Evolutionary conservation across 1,139 yeast species (phyloP).

Genomic region (Geotrichum histeridarum): DNA sequence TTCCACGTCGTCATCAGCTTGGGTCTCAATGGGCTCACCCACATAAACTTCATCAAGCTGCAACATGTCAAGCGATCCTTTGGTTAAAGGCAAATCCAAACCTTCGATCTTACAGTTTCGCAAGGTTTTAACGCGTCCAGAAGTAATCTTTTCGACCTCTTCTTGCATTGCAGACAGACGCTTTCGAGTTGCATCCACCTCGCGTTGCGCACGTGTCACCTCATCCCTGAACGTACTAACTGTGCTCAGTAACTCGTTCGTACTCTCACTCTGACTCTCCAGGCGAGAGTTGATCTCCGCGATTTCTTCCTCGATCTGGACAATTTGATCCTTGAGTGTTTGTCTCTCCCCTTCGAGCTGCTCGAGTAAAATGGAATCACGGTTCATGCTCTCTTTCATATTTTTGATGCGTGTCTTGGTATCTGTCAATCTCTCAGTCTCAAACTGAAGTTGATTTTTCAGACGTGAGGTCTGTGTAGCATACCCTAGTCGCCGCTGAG

Average conservation of each 20-base stretch:
- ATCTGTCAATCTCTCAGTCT: constrained; percentile 51
- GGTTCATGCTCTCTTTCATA: constrained; percentile 38
- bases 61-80: constrained; percentile 52
- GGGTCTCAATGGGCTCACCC: constrained; percentile 13
- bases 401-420: constrained; percentile 44
- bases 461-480: constrained; percentile 58
- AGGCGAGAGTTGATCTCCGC: constrained; percentile 37
- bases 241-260: constrained; percentile 20
- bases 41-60: constrained; percentile 37
- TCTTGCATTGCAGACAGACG: constrained; percentile 47
- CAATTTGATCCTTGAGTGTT: constrained; percentile 15
- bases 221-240: constrained; percentile 11
- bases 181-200: constrained; percentile 28
- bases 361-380: constrained; percentile 28
- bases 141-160: constrained; percentile 49
- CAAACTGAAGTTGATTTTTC: constrained; percentile 60
- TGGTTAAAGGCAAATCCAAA: constrained; percentile 56
- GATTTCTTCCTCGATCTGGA: constrained; percentile 29
- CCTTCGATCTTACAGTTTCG: constrained; percentile 74
- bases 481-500: constrained; percentile 60
- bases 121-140: constrained; percentile 57
- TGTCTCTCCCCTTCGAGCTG: constrained; percentile 22
- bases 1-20: constrained; percentile 22
- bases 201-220: constrained; percentile 18
- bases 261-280: constrained; percentile 31